Evolutionary conservation across 805 yeast genomes (phyloP).

Genomic region (Pachysolen tannophilus): DNA sequence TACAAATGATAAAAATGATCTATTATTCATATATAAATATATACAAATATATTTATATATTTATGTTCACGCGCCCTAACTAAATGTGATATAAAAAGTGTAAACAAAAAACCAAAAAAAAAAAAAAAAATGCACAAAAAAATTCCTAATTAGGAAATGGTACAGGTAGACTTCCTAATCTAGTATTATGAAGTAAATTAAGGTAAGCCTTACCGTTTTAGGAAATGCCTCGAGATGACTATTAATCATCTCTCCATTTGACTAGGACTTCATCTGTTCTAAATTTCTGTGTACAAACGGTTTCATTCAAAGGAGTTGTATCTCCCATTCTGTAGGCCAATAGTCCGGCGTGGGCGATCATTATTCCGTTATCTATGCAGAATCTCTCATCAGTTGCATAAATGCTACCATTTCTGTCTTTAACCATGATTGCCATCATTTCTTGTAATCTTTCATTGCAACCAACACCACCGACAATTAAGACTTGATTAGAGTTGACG

Average conservation of each 20-base stretch:
- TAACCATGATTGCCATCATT: slow-evolving; percentile 95
- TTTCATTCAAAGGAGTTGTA: slow-evolving; percentile 47
- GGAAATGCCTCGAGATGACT: too few species aligned
- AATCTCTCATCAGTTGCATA: slow-evolving; percentile 95
- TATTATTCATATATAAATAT: too few species aligned
- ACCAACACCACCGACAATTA: slow-evolving; percentile 98
- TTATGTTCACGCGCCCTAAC: too few species aligned
- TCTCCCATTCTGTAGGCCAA: slow-evolving; percentile 79
- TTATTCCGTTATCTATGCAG: slow-evolving; percentile 96
- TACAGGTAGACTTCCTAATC: neutral
- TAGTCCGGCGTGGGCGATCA: slow-evolving; percentile 98
- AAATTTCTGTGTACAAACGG: slow-evolving; percentile 89
- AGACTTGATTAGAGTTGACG: slow-evolving; percentile 79
- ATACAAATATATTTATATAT: too few species aligned
- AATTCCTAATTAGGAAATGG: too few species aligned
- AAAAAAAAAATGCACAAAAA: neutral
- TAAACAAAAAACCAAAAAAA: too few species aligned
- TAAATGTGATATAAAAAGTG: too few species aligned
- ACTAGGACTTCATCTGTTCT: slow-evolving; percentile 92
- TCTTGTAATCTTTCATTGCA: slow-evolving; percentile 85
- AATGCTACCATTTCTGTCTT: slow-evolving; percentile 80
- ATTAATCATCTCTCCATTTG: slow-evolving; percentile 70
- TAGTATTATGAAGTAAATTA: too few species aligned
- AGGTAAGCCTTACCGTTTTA: too few species aligned
- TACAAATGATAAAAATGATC: too few species aligned